Evolutionary conservation across 306 rosid species (phyloP).

Genomic region (Betula pendula): DNA sequence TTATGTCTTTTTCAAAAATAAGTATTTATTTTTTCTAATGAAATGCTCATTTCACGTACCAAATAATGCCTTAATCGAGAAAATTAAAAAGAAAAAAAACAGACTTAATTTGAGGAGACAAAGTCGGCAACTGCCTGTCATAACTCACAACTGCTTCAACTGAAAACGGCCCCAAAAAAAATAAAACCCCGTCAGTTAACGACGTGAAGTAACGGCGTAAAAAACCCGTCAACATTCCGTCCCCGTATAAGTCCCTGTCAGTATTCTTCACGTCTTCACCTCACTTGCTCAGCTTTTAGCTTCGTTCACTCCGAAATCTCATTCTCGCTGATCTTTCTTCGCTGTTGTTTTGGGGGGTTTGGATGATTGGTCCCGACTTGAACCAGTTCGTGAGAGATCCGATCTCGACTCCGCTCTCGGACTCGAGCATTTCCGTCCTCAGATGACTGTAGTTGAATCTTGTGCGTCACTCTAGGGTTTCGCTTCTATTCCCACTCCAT

Average conservation of each 20-base stretch:
- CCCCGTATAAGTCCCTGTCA: not conserved
- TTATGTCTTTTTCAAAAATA: too few relatives aligned
- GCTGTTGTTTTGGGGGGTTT: not conserved
- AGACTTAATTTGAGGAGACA: too few relatives aligned
- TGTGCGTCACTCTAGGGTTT: slow-evolving; percentile 41
- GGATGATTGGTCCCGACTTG: not conserved
- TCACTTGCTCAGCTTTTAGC: slow-evolving; percentile 3
- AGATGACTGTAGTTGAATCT: slow-evolving; percentile 23
- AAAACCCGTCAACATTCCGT: not conserved
- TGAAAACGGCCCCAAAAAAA: too few relatives aligned
- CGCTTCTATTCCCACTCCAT: slow-evolving; percentile 31
- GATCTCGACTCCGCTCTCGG: slow-evolving; percentile 18
- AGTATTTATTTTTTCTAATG: too few relatives aligned
- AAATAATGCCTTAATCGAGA: too few relatives aligned
- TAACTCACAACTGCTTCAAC: not conserved
- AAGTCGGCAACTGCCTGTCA: not conserved
- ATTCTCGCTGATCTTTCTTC: not conserved
- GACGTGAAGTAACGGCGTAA: not conserved
- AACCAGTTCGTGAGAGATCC: slow-evolving; percentile 6
- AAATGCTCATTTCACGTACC: too few relatives aligned
- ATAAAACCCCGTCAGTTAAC: not conserved
- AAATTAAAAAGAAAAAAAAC: too few relatives aligned
- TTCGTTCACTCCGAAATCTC: slow-evolving; percentile 12
- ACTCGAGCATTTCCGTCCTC: slow-evolving; percentile 33
- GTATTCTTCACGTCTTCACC: not conserved